Base-by-base conservation (phyloP, 345 rosid species). In the Euphorbia pulcherrima region DNA sequence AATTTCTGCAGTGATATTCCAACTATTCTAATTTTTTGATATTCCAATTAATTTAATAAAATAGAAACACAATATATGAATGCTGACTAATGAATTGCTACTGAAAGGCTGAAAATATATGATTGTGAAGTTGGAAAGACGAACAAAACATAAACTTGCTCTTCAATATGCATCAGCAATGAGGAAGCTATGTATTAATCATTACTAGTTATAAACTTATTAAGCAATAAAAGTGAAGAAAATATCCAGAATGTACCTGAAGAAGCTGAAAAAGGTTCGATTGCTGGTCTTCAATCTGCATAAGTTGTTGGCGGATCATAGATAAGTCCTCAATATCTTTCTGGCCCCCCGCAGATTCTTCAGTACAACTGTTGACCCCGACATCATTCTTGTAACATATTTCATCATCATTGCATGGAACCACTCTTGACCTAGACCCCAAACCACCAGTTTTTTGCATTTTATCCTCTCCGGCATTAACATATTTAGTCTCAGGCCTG, bases 271-370 rank as follows among this genome's bases (percentile, higher is more conserved):
- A 69, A 39, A 94, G 84, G 83, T 83, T 80, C 18, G 92, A 84
- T 70, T 94, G 97, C 77, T 87, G 99, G 75, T 85, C 79, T 68
- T 94, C 97, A 64, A 94, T 94, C 82, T 84, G 92, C 65, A 85
- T 77, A 65, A 94, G 90, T 71, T 94, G 97, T 70, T 79, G 74
- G 71, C 71, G 84, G 68, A 94, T 88, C 78, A 80, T 37, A 48
- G 81, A 79, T 73, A 94, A 66, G 73, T 91, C 89, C 73, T 84
- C 90, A 18, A 71, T 70, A 28, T 88, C 97, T 78, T 83, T 85
- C 16, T 50, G 81, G 69, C 75, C 75, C 73, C 79, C 89, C 67
- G 67, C 61, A 20, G 66, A 77, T 56, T 79, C 83, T 68, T 79
- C 82, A 30, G 65, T 24, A 44, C 64, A 69, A 60, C 62, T 73